phyloP scores from a whole-genome alignment of 179 eudicot species.

The Dionaea muscipula region DNA sequence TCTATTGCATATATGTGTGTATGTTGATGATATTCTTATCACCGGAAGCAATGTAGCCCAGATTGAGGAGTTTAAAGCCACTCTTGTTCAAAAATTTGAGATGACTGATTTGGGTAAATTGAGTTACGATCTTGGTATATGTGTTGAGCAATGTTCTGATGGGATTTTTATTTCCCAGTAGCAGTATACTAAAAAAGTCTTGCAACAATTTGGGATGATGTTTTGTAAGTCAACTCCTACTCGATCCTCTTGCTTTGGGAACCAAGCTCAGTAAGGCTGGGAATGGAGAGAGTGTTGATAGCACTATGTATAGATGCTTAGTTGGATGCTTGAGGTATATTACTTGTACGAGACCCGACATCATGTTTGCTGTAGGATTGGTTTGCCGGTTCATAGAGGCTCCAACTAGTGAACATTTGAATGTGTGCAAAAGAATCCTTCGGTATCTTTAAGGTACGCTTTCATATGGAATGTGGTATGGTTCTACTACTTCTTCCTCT shows the following conservation, averaged over 20 bases:
- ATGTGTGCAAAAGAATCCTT: background rate
- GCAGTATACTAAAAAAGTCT: background rate
- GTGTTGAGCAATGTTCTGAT: background rate
- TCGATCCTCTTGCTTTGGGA: background rate
- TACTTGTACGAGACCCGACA: too few relatives aligned
- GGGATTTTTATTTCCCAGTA: slow-evolving; percentile 4
- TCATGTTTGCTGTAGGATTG: background rate
- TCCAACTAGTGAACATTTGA: background rate
- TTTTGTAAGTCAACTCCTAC: background rate
- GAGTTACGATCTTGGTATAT: too few relatives aligned
- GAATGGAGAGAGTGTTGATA: background rate
- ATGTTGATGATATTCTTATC: slow-evolving; percentile 4
- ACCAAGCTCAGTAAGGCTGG: background rate
- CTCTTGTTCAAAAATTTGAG: too few relatives aligned
- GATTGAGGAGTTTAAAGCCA: background rate
- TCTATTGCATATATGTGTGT: too few relatives aligned
- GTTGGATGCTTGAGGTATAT: too few relatives aligned
- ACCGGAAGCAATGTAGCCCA: background rate
- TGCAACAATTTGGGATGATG: background rate
- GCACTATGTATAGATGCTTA: background rate
- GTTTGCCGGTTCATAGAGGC: background rate
- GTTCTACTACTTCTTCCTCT: background rate
- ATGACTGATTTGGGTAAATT: background rate
- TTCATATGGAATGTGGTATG: background rate
- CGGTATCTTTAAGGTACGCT: too few relatives aligned